Conservation (phyloP, 2,329 filamentous ascomycete species). For the Ascochyta koolunga region DNA sequence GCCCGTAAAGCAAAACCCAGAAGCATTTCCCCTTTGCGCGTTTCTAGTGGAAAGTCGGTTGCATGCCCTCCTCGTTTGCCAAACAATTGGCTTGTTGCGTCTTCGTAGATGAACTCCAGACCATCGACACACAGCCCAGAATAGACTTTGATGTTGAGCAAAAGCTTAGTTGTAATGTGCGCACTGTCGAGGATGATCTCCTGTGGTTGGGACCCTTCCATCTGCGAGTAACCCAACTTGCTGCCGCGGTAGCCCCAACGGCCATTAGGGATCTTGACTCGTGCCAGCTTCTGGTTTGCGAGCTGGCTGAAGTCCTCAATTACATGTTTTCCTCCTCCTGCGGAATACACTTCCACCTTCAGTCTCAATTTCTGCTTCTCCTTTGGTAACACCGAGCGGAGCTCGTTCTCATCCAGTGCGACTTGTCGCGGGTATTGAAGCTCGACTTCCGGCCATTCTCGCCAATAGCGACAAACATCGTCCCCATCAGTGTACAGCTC, state of each 20-base stretch:
- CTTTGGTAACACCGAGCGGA: constrained; percentile 74
- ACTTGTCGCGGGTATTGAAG: constrained; percentile 71
- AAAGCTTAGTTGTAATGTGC: constrained; percentile 67
- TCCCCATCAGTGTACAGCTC: constrained; percentile 85
- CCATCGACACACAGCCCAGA: constrained; percentile 80
- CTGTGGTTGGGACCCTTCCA: constrained; percentile 71
- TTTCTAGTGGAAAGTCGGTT: constrained; percentile 80
- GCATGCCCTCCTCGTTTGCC: constrained; percentile 77
- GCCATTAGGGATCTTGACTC: constrained; percentile 75
- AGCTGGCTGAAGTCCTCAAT: constrained; percentile 78
- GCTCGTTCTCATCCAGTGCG: constrained; percentile 73
- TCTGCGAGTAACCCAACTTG: constrained; percentile 73
- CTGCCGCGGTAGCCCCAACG: constrained; percentile 77
- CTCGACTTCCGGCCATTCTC: constrained; percentile 74
- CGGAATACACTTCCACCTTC: constrained; percentile 75
- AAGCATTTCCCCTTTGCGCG: constrained; percentile 82
- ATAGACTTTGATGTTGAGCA: constrained; percentile 77
- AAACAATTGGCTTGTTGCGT: constrained; percentile 82
- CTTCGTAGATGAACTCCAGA: constrained; percentile 91
- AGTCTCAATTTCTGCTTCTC: constrained; percentile 74
- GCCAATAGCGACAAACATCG: constrained; percentile 77
- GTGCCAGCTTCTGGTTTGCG: constrained; percentile 68
- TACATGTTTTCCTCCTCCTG: constrained; percentile 73
- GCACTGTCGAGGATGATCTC: constrained; percentile 78
- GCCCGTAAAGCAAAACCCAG: constrained; percentile 84